These are phyloP conservation scores for Trebouxia sp. DNA, from an alignment of 139 green algal genomes.

Conservation along the genomic window DNA sequence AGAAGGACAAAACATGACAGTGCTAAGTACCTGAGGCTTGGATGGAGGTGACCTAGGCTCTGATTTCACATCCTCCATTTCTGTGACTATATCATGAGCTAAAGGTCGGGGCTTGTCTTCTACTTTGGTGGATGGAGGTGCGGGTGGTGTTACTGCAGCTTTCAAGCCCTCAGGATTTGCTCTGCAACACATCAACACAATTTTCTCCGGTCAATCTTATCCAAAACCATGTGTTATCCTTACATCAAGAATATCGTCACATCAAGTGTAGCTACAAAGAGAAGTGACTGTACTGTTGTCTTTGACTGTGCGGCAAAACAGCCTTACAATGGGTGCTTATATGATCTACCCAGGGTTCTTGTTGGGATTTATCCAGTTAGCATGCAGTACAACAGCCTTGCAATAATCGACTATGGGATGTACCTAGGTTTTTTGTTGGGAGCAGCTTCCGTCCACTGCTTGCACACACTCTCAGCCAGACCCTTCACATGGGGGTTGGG, in stretches of 20 bases:
- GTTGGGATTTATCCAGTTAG: no score
- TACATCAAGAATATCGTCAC: no score
- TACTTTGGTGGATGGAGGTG: not conserved
- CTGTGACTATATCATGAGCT: not conserved
- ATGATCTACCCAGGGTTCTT: no score
- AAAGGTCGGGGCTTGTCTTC: not conserved
- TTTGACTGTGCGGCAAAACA: no score
- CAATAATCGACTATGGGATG: not conserved
- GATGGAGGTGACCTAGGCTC: not conserved
- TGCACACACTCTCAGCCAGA: not conserved
- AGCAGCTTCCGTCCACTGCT: not conserved
- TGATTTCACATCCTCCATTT: conserved; percentile 5
- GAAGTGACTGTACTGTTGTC: no score
- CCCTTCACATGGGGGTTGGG: not conserved
- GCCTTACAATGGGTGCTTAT: no score
- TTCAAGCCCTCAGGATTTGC: not conserved
- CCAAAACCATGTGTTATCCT: no score
- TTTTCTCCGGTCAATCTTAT: no score
- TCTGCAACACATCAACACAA: no score
- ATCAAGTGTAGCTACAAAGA: no score
- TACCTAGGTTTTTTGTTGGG: not conserved
- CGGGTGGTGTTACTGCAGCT: not conserved
- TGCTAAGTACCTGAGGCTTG: not conserved
- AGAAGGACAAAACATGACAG: no score
- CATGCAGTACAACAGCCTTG: no score